A percentile compares a stretch with the other conserved stretches of the same genome.
These are phyloP conservation scores for Tulasnella sp. DNA, from an alignment of 768 basidiomycete species.

Conservation along the genomic window DNA sequence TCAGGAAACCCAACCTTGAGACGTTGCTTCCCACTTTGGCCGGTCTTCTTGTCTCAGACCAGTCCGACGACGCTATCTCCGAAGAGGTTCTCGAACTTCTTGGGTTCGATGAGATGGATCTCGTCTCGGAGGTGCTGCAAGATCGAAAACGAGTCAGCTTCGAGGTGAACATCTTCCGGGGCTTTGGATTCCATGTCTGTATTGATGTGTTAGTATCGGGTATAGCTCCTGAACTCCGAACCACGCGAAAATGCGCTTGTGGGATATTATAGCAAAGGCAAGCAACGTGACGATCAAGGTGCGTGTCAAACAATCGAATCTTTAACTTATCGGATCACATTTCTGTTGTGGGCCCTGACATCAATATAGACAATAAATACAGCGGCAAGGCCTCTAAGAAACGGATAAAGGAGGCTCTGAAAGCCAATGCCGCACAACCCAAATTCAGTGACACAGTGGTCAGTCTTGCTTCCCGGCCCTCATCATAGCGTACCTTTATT, in stretches of 20 bases:
- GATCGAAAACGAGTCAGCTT: conserved; percentile 40
- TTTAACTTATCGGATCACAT: no score
- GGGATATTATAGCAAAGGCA: conserved; percentile 5
- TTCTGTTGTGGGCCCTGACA: no score
- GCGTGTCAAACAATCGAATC: neutral
- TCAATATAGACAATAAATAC: conserved; percentile 2
- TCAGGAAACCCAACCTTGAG: conserved; percentile 7
- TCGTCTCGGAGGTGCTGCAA: conserved; percentile 58
- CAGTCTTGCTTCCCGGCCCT: neutral
- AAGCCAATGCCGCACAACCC: conserved; percentile 53
- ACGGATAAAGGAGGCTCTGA: conserved; percentile 52
- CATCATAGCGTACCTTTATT: neutral
- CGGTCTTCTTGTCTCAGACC: conserved; percentile 1
- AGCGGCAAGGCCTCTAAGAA: conserved; percentile 35
- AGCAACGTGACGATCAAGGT: neutral
- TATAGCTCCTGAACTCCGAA: no score
- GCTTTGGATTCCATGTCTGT: no score
- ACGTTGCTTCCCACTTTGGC: neutral
- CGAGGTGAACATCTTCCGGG: conserved; percentile 34
- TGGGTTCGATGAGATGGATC: conserved; percentile 75
- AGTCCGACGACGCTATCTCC: conserved; percentile 57
- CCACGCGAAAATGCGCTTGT: neutral
- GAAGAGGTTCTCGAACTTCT: conserved; percentile 66
- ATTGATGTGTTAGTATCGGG: no score
- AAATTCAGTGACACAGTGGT: conserved; percentile 49